Evolutionary conservation across 2,329 filamentous ascomycete species (phyloP), one percentile per base, ranked within the genome.

Genomic region (Arthrinium phaeospermum): DNA sequence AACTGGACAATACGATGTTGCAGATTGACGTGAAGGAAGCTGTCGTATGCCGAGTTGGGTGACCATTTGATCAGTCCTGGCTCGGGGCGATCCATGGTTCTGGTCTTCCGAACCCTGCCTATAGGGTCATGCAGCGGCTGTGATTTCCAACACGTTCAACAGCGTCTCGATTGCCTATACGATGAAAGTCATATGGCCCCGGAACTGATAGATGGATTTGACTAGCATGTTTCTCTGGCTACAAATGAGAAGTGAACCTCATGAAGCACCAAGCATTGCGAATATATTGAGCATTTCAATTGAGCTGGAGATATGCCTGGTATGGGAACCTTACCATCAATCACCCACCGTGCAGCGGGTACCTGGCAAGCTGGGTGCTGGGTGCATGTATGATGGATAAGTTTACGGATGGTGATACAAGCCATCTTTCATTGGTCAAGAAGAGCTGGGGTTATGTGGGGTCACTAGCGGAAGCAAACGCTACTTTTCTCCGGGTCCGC

Each of bases 51-150:
- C 24, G 88, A 83, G 74, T 89, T 90, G 69, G 90, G 88, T 30
- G 90, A 92, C 91, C 91, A 92, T 78, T 90, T 90, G 78, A 92
- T 87, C 72, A 92, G 85, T 37, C 91, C 91, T 14, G 88, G 87
- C 76, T 91, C 89, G 2, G 88, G 88, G 67, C 89, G 86, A 76
- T 91, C 89, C 87, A 90, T 81, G 64, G 77, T 72, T 68, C 72
- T 74, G 51, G 57, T 41, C 57, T 64, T 64, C 74, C 70, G 68
- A 77, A 77, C 68, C 79, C 76, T 19, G 77, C 73, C 76, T 78
- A 79, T 61, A n/a, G 46, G 51, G 46, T 57, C 49, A 64, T 41
- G 19, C 5, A 64, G n/a, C 46, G 46, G 64, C 68, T 61, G 14
- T 24, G 51, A 51, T 67, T 53, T 70, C 70, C 68, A 57, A 71